These are phyloP conservation scores for Immersiella caudata DNA, from an alignment of 495 filamentous ascomycete species.

Conservation along the genomic window DNA sequence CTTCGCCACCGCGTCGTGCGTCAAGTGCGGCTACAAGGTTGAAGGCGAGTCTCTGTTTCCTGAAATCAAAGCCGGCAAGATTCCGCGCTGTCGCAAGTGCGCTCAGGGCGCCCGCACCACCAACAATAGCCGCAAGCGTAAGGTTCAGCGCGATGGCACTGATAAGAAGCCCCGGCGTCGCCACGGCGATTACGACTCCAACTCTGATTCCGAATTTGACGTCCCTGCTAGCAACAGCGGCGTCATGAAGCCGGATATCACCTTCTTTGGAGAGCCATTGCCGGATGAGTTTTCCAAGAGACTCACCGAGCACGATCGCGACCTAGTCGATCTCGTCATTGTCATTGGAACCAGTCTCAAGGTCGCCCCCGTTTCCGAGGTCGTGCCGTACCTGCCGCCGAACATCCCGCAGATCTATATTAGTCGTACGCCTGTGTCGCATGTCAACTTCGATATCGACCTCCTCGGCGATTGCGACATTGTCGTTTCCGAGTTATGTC, in stretches of 20 bases:
- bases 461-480: slow-evolving; percentile 92
- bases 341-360: slow-evolving; percentile 97
- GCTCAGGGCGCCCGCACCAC: slow-evolving; percentile 51
- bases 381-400: slow-evolving; percentile 75
- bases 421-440: slow-evolving; percentile 79
- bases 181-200: slow-evolving; percentile 63
- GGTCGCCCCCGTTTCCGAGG: slow-evolving; percentile 91
- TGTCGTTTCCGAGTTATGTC: slow-evolving; percentile 85
- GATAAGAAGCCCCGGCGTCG: slow-evolving; percentile 63
- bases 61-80: slow-evolving; percentile 73
- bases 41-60: slow-evolving; percentile 73
- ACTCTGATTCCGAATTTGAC: slow-evolving; percentile 71
- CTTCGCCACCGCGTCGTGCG: slow-evolving; percentile 88
- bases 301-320: slow-evolving; percentile 74
- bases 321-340: slow-evolving; percentile 85
- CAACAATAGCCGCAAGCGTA: slow-evolving; percentile 65
- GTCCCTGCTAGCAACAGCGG: slow-evolving; percentile 46
- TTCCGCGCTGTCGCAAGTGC: slow-evolving; percentile 67
- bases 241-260: slow-evolving; percentile 99
- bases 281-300: slow-evolving; percentile 83
- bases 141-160: slow-evolving; percentile 66
- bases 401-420: slow-evolving; percentile 94
- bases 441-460: slow-evolving; percentile 94
- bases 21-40: slow-evolving; percentile 79
- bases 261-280: slow-evolving; percentile 92